phyloP scores from a whole-genome alignment of 2,329 filamentous ascomycete genomes.

The Paramyrothecium roridum region DNA sequence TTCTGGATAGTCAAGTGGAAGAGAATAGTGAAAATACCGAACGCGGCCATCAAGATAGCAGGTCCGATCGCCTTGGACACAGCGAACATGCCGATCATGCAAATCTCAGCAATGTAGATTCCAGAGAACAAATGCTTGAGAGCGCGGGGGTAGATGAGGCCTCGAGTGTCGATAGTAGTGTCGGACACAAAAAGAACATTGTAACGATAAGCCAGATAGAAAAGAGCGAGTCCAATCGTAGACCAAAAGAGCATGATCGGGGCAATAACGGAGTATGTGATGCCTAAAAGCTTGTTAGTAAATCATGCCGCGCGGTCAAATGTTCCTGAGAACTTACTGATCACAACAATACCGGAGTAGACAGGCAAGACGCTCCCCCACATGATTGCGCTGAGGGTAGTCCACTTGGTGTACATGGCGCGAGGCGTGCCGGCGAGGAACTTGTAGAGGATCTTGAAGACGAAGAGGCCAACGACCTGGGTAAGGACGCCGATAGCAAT shows the following conservation, averaged over 20 bases:
- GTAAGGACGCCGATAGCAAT: constrained; percentile 72
- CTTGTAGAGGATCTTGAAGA: constrained; percentile 67
- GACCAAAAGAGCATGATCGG: constrained; percentile 81
- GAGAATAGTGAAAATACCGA: constrained; percentile 72
- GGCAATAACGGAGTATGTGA: constrained; percentile 81
- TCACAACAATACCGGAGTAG: constrained; percentile 71
- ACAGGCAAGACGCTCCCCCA: constrained; percentile 77
- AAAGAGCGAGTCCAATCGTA: constrained; percentile 69
- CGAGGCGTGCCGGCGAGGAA: constrained; percentile 74
- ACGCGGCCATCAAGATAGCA: constrained; percentile 69
- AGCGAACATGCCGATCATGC: constrained; percentile 77
- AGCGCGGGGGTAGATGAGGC: constrained; percentile 82
- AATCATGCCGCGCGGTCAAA: not conserved
- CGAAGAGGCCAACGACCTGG: constrained; percentile 62
- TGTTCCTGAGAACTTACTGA: constrained; percentile 41
- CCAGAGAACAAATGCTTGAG: constrained; percentile 83
- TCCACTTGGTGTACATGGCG: constrained; percentile 74
- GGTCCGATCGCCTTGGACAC: constrained; percentile 67
- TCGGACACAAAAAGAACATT: constrained; percentile 81
- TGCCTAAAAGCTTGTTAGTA: constrained; percentile 36
- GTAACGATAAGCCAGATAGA: constrained; percentile 85
- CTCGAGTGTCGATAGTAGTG: constrained; percentile 79
- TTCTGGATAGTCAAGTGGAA: constrained; percentile 71
- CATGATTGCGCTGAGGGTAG: constrained; percentile 62
- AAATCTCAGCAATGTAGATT: constrained; percentile 76